phyloP scores from a whole-genome alignment of 2,329 filamentous ascomycete genomes.

The Fusarium tjaetaba region DNA sequence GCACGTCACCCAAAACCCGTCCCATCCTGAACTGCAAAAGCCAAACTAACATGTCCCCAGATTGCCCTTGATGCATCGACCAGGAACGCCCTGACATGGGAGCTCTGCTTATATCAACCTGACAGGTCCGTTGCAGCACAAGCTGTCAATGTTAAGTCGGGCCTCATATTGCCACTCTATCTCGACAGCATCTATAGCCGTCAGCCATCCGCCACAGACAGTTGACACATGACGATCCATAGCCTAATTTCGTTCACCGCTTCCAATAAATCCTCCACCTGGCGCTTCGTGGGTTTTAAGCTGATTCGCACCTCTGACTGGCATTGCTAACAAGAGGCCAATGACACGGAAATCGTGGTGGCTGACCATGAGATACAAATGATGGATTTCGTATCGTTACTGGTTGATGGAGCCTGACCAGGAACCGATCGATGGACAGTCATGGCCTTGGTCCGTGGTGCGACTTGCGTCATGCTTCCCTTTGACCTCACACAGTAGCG shows the following conservation, averaged over 20 bases:
- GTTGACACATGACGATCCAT: slow-evolving; percentile 36
- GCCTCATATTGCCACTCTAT: slow-evolving; percentile 9
- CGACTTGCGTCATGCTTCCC: slow-evolving; percentile 22
- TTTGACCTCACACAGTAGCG: slow-evolving; percentile 22
- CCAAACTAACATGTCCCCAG: slow-evolving; percentile 34
- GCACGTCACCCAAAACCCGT: slow-evolving; percentile 40
- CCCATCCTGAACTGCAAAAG: slow-evolving; percentile 31
- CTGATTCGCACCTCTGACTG: slow-evolving; percentile 19
- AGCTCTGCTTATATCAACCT: slow-evolving; percentile 11
- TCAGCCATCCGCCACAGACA: slow-evolving; percentile 25
- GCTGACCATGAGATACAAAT: slow-evolving; percentile 19
- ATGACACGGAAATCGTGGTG: slow-evolving; percentile 13
- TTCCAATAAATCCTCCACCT: slow-evolving; percentile 15
- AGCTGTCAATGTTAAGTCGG: neutral
- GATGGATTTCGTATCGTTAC: slow-evolving; percentile 16
- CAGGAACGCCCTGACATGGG: slow-evolving; percentile 21
- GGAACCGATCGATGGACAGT: slow-evolving; percentile 18
- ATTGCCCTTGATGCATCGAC: slow-evolving; percentile 27
- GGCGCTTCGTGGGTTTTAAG: slow-evolving; percentile 13
- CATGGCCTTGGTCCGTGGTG: slow-evolving; percentile 21
- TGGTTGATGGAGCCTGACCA: slow-evolving; percentile 11
- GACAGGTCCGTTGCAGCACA: slow-evolving; percentile 8
- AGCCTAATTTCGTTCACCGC: slow-evolving; percentile 38
- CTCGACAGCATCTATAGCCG: slow-evolving; percentile 4
- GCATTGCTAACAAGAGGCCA: slow-evolving; percentile 13